Base-by-base conservation (phyloP, 805 yeast genomes). In the Komagataella pastoris region DNA sequence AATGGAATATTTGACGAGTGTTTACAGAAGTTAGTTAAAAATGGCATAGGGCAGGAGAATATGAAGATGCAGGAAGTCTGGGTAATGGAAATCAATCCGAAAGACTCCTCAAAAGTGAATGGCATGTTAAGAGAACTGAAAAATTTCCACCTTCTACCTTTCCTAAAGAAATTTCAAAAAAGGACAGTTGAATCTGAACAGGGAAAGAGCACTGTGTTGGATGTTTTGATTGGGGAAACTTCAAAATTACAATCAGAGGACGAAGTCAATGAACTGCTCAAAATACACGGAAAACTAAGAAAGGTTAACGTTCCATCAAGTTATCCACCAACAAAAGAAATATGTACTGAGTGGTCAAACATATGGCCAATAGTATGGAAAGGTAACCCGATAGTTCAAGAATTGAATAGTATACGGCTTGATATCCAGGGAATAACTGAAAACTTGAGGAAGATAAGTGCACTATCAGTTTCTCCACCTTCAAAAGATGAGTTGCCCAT, bases 341-440 rank as follows among this genome's bases (percentile, higher is more conserved):
- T 79, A 14, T 75, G 84, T 19, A 53, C 65, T 1, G 68, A 70
- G 46, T 90, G 97, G 97, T 76, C 89, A 2, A 52, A 64, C 3
- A 77, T 75, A 56, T 91, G 98, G 99, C 98, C 98, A 0, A 67
- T 88, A 51, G 74, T 88, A 45, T 93, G 98, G 98, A 82, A 89
- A 57, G 98, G 98, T 0, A 88, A 90, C 60, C 95, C 96, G 0
- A 73, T 81, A 57, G 80, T 81, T 54, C 93, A 85, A 59, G 76
- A 76, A 36, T 65, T 88, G 45, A 80, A 83, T 24, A 80, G 77
- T 6, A 70, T 80, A 19, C 58, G 58, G 2, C 68, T 81, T 51
- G 77, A 85, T 54, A 69, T 79, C 50, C 67, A 58, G 0, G 61
- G 61, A 24, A 80, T 80, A 49, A 59, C 59, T 43, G 50, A 57